phyloP scores from a whole-genome alignment of 805 yeast species.

The Yarrowia sp. region DNA sequence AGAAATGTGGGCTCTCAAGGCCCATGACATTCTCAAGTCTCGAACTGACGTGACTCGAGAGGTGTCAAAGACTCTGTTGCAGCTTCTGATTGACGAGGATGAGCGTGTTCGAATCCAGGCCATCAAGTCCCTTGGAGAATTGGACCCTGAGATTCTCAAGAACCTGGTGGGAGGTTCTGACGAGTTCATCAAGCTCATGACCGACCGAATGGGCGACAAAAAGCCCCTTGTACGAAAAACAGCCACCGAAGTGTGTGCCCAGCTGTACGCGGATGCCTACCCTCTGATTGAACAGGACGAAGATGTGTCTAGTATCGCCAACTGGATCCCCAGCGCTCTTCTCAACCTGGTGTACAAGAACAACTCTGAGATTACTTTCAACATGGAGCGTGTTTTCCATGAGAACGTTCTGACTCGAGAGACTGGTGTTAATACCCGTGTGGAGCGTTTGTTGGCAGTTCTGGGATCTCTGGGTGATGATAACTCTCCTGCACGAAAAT shows the following conservation, averaged over 20 bases:
- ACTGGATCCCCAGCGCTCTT: slow-evolving; percentile 69
- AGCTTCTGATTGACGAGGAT: slow-evolving; percentile 76
- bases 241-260: slow-evolving; percentile 62
- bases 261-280: slow-evolving; percentile 56
- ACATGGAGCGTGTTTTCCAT: slow-evolving; percentile 66
- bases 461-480: slow-evolving; percentile 57
- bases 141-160: slow-evolving; percentile 58
- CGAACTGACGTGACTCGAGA: slow-evolving; percentile 52
- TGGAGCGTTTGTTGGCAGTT: slow-evolving; percentile 60
- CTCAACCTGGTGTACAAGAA: slow-evolving; percentile 76
- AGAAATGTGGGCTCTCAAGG: slow-evolving; percentile 69
- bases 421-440: slow-evolving; percentile 53
- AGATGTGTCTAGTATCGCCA: slow-evolving; percentile 50
- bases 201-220: slow-evolving; percentile 75
- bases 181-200: slow-evolving; percentile 50
- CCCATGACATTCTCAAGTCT: slow-evolving; percentile 56
- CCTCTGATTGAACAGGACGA: slow-evolving; percentile 49
- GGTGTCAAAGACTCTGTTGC: slow-evolving; percentile 55
- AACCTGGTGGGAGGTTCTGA: slow-evolving; percentile 50
- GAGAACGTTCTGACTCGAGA: slow-evolving; percentile 68
- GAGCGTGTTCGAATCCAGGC: slow-evolving; percentile 73
- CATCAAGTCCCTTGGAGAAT: slow-evolving; percentile 55
- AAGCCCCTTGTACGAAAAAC: slow-evolving; percentile 67
- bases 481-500: slow-evolving; percentile 58
- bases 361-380: slow-evolving; percentile 67